Base-by-base conservation (phyloP, 1,284 basidiomycete genomes). In the Porodaedalea pini region DNA sequence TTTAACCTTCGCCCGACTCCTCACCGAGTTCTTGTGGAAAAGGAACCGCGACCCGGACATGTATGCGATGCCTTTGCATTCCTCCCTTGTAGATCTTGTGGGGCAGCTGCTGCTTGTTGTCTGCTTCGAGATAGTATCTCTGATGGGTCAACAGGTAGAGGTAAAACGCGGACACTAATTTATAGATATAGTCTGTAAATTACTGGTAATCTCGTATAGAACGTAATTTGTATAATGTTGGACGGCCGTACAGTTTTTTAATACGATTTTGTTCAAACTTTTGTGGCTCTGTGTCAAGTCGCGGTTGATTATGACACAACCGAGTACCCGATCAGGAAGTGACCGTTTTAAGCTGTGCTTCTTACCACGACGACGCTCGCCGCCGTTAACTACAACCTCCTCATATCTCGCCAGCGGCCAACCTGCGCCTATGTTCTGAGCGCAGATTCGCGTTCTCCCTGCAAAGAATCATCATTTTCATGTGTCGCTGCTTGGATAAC, bases 41-140 rank as follows among this genome's bases (percentile, higher is more conserved):
- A 82, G 78, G 58, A 79, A 86, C 37, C 80, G 88, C 48, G 96
- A 98, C 69, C 96, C 96, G 10, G 94, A 97, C 70, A 89, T 90
- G 71, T 97, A 98, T 70, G 93, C 93, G 1, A 75, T 98, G 17
- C 96, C 96, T 2, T 83, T 96, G 37, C 92, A 97, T 63, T 93
- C 91, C 1, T 90, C 93, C 0, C 69, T 93, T 36, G 87, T 98
- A 73, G 96, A 99, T 70, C 84, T 98, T 48, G 72, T 92, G n/a
- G 94, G 93, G 6, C 94, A 98, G 70, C 70, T 90, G 7, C 73
- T 97, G 17, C 82, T 98, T 4, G 88, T 88, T 2, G 65, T 82
- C 1, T 89, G 86, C 67, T 92, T 88, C 63, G 80, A 85, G 69
- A 71, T 89, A 44, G 86, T 85, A 1, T 70, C 74, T 0, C 62